Conservation (phyloP, 352 stramenopile species). For the Pythium insidiosum region DNA sequence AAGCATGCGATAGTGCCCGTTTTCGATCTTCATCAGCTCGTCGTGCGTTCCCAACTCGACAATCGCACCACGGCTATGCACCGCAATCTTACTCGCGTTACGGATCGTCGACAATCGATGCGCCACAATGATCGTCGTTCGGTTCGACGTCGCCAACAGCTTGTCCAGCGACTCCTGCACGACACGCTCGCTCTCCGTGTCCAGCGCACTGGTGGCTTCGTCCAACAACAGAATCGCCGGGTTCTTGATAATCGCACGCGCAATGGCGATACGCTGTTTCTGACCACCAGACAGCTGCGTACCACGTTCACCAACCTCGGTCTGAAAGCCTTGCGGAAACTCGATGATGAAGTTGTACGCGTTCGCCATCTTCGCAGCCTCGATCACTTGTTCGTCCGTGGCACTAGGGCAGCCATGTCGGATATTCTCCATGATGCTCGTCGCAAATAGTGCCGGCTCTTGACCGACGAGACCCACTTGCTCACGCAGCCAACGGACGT, state of each 20-base stretch:
- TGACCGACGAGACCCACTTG: constrained; percentile 89
- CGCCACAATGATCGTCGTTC: too few species aligned
- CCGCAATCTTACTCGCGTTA: constrained; percentile 77
- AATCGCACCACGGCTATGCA: constrained; percentile 65
- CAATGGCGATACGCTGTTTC: too few species aligned
- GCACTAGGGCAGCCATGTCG: not conserved
- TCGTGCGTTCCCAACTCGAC: constrained; percentile 77
- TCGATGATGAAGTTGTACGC: constrained; percentile 62
- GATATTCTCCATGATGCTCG: constrained; percentile 15
- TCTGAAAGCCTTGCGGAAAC: constrained; percentile 83
- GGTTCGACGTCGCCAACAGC: too few species aligned
- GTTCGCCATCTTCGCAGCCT: constrained; percentile 5
- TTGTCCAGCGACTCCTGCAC: constrained; percentile 86
- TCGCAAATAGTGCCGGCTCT: constrained; percentile 23
- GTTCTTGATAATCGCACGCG: too few species aligned
- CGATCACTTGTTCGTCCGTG: constrained; percentile 3
- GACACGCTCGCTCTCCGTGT: constrained; percentile 63
- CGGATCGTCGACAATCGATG: too few species aligned
- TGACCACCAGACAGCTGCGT: too few species aligned
- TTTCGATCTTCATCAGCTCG: constrained; percentile 47
- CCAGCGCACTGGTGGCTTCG: constrained; percentile 72
- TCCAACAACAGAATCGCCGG: too few species aligned
- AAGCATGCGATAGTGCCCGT: constrained; percentile 15
- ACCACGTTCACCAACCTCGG: constrained; percentile 81
- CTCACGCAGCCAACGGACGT: constrained; percentile 59